Conservation (phyloP, 768 basidiomycete species). For the Butyriboletus loyo region DNA sequence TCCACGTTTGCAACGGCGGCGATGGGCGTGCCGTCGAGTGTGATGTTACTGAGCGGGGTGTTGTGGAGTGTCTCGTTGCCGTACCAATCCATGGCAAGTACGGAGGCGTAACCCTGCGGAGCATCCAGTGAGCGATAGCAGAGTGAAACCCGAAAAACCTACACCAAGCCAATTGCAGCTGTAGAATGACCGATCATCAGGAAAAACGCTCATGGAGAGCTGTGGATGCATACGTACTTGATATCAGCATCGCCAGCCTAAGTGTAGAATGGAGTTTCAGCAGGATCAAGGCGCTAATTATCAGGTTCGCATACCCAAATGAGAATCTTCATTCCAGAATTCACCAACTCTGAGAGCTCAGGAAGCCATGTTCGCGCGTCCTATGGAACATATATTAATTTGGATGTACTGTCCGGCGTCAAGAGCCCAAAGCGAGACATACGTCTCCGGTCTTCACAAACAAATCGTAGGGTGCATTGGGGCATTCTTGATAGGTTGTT, state of each 20-base stretch:
- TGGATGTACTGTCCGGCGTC: neutral
- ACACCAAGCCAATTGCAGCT: slow-evolving; percentile 35
- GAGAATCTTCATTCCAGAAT: slow-evolving; percentile 37
- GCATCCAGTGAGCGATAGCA: neutral
- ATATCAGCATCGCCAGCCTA: slow-evolving; percentile 31
- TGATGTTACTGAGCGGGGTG: slow-evolving; percentile 52
- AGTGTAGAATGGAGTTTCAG: neutral
- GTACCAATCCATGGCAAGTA: slow-evolving; percentile 47
- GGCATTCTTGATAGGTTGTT: slow-evolving; percentile 46
- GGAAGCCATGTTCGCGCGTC: slow-evolving; percentile 38
- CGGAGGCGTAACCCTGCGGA: slow-evolving; percentile 33
- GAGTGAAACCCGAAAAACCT: slow-evolving; percentile 6
- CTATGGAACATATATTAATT: slow-evolving; percentile 8
- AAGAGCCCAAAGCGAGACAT: slow-evolving; percentile 9
- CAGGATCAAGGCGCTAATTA: neutral
- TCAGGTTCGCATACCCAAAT: slow-evolving; percentile 34
- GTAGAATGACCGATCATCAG: slow-evolving; percentile 1
- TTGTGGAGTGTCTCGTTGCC: slow-evolving; percentile 38
- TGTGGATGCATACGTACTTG: slow-evolving; percentile 12
- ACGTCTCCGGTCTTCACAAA: slow-evolving; percentile 59
- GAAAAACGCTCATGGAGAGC: neutral
- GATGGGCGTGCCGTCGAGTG: slow-evolving; percentile 48
- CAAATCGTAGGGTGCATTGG: slow-evolving; percentile 38
- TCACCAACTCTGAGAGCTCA: slow-evolving; percentile 34
- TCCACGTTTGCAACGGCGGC: slow-evolving; percentile 63